A percentile compares a stretch with the other conserved stretches of the same genome.
phyloP scores from a whole-genome alignment of 805 yeast genomes.

The Schwanniomyces polymorphus region DNA sequence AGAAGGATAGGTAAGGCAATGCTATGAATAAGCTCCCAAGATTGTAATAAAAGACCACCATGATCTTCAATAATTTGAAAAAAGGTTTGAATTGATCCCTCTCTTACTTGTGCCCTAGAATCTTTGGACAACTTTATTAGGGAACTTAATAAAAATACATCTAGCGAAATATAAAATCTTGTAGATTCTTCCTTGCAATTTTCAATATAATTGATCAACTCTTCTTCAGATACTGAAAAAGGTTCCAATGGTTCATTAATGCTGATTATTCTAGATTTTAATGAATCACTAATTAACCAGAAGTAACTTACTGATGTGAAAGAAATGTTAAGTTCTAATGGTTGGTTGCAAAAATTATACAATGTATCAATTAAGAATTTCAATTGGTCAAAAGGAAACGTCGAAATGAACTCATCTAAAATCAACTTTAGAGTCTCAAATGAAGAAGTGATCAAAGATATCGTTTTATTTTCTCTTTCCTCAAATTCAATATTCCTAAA shows the following conservation, averaged over 20 bases:
- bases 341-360: constrained; percentile 69
- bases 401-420: constrained; percentile 78
- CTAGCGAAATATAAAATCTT: constrained; percentile 13
- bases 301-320: constrained; percentile 89
- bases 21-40: constrained; percentile 69
- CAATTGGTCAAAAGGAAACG: constrained; percentile 67
- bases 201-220: constrained; percentile 9
- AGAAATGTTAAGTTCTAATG: constrained; percentile 77
- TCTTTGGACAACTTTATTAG: constrained; percentile 67
- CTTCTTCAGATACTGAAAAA: constrained; percentile 1
- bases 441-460: constrained; percentile 59
- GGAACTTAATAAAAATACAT: constrained; percentile 53
- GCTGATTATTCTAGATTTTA: constrained; percentile 21
- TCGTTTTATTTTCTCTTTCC: constrained; percentile 42
- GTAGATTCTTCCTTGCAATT: constrained; percentile 6
- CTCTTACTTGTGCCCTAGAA: constrained; percentile 74
- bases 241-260: neutral
- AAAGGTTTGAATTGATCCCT: constrained; percentile 87
- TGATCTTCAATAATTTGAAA: constrained; percentile 79
- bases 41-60: constrained; percentile 48
- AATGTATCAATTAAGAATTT: constrained; percentile 69
- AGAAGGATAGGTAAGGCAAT: constrained; percentile 59
- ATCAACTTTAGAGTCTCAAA: constrained; percentile 83
- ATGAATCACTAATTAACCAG: constrained; percentile 86
- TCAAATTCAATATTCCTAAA: constrained; percentile 36